phyloP scores from a whole-genome alignment of 495 filamentous ascomycete genomes.

The Neurospora sp. region DNA sequence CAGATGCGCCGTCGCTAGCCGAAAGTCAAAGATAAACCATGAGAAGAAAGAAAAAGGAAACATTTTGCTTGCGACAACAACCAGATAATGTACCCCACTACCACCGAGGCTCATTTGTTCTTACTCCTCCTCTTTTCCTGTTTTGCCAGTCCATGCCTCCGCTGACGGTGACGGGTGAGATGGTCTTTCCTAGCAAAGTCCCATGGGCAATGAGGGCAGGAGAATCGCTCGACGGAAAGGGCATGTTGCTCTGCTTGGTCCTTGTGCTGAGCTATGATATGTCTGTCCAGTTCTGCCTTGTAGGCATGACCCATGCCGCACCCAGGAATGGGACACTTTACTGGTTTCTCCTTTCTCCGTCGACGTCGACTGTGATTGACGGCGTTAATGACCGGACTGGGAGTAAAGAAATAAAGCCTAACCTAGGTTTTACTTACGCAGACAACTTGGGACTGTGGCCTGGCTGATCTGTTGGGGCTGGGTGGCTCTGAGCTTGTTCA shows the following conservation, averaged over 20 bases:
- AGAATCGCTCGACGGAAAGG: not conserved
- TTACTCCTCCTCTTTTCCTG: not conserved
- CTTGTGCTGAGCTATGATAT: not conserved
- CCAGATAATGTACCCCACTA: not conserved
- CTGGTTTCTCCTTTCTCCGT: not conserved
- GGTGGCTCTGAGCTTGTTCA: not conserved
- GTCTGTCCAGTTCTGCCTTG: not conserved
- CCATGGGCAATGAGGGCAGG: not conserved
- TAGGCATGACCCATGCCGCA: not conserved
- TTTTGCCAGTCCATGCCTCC: not conserved
- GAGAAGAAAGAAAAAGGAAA: not conserved
- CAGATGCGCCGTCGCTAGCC: not conserved
- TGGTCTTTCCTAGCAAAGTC: not conserved
- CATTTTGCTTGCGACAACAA: not conserved
- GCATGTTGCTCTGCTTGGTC: not conserved
- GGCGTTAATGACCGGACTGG: not conserved
- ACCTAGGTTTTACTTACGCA: not conserved
- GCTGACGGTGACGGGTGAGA: not conserved
- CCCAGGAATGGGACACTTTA: not conserved
- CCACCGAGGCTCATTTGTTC: not conserved
- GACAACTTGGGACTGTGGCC: not conserved
- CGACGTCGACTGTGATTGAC: not conserved
- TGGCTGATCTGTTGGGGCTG: not conserved
- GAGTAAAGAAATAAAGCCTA: not conserved
- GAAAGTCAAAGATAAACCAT: not conserved